Conservation (phyloP, 345 rosid genomes). For the rapeseed (Brassica napus) region Da-Ae NC_063436.1:17158501-17159000, state of each 20-base stretch:
- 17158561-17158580: constrained; percentile 39
- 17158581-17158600: constrained; percentile 36
- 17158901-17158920: constrained; percentile 1
- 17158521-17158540: constrained; percentile 38
- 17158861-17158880: constrained; percentile 39
- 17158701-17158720: not conserved
- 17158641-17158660: not conserved
- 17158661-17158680: not conserved
- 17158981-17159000: constrained; percentile 17
- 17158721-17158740: not conserved
- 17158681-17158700: constrained; percentile 6
- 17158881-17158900: constrained; percentile 6
- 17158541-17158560: constrained; percentile 37
- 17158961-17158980: constrained; percentile 33
- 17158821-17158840: constrained; percentile 26
- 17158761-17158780: constrained; percentile 13
- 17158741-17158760: not conserved
- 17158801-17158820: constrained; percentile 4
- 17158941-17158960: constrained; percentile 28
- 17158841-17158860: constrained; percentile 22
- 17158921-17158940: constrained; percentile 13
- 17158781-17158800: constrained; percentile 1
- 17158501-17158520: constrained; percentile 33
- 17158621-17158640: constrained; percentile 36
- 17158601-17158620: constrained; percentile 29